Evolutionary conservation across 768 basidiomycete species (phyloP).

Genomic region (Dentipellis sp.): DNA sequence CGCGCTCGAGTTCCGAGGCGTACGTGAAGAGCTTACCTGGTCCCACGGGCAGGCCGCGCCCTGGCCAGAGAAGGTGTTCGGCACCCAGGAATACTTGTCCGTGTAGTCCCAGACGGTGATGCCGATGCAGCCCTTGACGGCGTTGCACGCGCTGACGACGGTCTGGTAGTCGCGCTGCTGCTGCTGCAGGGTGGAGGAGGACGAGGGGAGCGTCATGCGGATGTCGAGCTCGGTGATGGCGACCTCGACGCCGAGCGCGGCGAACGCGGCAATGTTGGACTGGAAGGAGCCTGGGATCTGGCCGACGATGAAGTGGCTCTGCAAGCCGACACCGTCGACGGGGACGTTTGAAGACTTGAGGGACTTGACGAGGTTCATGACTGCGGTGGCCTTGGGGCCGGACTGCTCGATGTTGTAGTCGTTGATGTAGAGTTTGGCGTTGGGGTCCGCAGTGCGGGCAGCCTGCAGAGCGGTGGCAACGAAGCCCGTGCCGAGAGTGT

Average conservation of each 20-base stretch:
- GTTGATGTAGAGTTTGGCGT: constrained; percentile 45
- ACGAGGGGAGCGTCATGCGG: constrained; percentile 51
- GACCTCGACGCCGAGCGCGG: constrained; percentile 52
- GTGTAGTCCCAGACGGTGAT: constrained; percentile 34
- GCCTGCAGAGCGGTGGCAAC: constrained; percentile 41
- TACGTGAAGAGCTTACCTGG: constrained; percentile 12
- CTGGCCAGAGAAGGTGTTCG: constrained; percentile 23
- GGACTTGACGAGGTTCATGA: constrained; percentile 40
- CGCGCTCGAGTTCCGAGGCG: not conserved
- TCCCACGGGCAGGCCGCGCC: constrained; percentile 25
- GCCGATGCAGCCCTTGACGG: constrained; percentile 24
- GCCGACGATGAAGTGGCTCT: constrained; percentile 53
- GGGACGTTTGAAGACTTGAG: constrained; percentile 41
- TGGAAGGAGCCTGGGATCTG: constrained; percentile 37
- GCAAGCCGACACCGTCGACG: constrained; percentile 53
- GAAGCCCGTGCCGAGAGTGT: constrained; percentile 37
- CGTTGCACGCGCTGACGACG: constrained; percentile 43
- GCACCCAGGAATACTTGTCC: constrained; percentile 30
- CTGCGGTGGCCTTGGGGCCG: constrained; percentile 47
- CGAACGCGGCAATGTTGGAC: constrained; percentile 40
- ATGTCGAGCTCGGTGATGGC: constrained; percentile 64
- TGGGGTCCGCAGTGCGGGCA: constrained; percentile 43
- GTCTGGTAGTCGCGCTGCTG: constrained; percentile 49
- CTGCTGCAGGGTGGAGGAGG: constrained; percentile 38
- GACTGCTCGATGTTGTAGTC: constrained; percentile 28